These are phyloP conservation scores for Panicum miliaceum DNA, from an alignment of 176 grass and related monocot genomes.

Conservation along the genomic window DNA sequence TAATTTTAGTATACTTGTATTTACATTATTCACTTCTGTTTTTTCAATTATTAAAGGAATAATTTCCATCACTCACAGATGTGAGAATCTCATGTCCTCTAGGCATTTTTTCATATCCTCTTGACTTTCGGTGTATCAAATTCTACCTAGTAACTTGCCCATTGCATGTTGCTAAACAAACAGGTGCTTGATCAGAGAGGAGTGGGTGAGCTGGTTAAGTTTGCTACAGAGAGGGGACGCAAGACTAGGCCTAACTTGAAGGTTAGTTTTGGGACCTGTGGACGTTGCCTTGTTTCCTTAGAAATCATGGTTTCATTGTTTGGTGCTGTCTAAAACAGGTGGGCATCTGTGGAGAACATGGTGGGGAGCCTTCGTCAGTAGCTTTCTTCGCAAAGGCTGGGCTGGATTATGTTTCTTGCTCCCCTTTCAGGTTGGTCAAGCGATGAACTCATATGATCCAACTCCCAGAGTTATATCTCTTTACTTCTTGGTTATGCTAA, in stretches of 20 bases:
- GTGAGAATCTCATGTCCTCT: conserved; percentile 17
- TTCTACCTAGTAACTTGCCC: not conserved
- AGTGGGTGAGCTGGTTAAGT: conserved; percentile 82
- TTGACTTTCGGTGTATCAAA: conserved; percentile 2
- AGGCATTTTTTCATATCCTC: not conserved
- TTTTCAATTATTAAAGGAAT: not conserved
- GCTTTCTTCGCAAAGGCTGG: conserved; percentile 93
- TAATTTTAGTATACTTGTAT: not conserved
- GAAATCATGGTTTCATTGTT: conserved; percentile 4
- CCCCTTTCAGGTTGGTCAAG: conserved; percentile 84
- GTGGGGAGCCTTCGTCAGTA: conserved; percentile 94
- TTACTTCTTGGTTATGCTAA: not conserved
- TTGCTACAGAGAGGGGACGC: conserved; percentile 82
- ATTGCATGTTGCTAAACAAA: conserved; percentile 33
- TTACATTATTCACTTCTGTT: conserved; percentile 6
- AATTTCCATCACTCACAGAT: conserved; percentile 28
- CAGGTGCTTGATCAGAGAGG: conserved; percentile 94
- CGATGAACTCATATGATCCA: not conserved
- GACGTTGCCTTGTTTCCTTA: not conserved
- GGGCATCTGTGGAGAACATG: conserved; percentile 98
- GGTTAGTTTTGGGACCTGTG: conserved; percentile 46
- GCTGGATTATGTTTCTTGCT: conserved; percentile 97
- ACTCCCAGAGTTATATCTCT: not conserved
- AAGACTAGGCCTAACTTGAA: conserved; percentile 87
- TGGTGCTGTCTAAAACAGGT: conserved; percentile 55